Evolutionary conservation across 257 asterid genomes (phyloP), one percentile per base, ranked within the genome.

Genomic region (Coffea eugenioides): DNA sequence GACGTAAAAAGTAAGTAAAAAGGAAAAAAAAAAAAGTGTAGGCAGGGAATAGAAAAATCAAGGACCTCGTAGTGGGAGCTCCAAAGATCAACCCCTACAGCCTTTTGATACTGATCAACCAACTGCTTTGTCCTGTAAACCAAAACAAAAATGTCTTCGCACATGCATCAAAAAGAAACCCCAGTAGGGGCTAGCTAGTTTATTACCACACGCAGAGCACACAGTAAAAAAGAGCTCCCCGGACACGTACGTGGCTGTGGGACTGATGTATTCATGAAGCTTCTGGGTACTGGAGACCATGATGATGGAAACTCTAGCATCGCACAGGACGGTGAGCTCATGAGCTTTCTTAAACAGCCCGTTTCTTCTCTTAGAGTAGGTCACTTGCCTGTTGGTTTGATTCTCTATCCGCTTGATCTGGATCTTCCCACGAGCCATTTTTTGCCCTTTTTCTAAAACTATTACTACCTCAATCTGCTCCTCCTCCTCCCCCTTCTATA

Each of bases 341-440:
- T 90, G 94, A 20, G 99, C 98, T 78, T 95, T 95, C 90, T 93
- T 95, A 93, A 95, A 92, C 3, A 95, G 89, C 64, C 98, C 99
- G 82, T 93, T 95, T 88, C 98, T 87, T 46, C 99, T 90, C 99
- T 95, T 95, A 56, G 99, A 95, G 80, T 95, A 95, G 31, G 99
- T 93, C 69, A 93, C 99, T 77, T 95, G 99, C 84, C 98, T 86
- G 88, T 95, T 95, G 0, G 99, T 95, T 69, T 94, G 97, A 89
- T 95, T 95, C 87, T 95, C 99, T 36, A 95, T 95, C 67, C 85
- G 90, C 97, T 84, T 95, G 91, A 95, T 95, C 97, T 95, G 98
- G 88, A 95, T 95, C 91, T 95, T 93, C 59, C 99, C 99, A 78
- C 98, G 92, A 82, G 99, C 97, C 98, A 93, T 95, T 2, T 20